Conservation (phyloP, 495 filamentous ascomycete species). For the Trichoderma parareesei region DNA sequence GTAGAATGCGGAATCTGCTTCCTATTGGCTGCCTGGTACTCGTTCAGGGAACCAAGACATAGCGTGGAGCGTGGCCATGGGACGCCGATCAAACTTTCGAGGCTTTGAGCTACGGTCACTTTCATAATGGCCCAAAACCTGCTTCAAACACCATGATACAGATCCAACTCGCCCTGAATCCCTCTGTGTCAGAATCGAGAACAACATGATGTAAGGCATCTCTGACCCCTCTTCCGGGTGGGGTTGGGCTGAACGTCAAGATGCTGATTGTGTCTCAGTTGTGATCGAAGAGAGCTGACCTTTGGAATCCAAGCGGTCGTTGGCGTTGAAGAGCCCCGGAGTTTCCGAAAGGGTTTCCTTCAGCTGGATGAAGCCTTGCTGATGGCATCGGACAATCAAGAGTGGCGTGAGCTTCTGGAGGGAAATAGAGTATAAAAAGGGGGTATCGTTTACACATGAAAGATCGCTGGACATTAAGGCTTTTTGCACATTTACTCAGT, state of each 20-base stretch:
- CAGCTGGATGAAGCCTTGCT: neutral
- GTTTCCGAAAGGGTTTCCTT: neutral
- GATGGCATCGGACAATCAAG: neutral
- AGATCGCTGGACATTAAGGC: neutral
- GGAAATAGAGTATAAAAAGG: neutral
- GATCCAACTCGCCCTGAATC: too few relatives aligned
- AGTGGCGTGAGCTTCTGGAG: too few relatives aligned
- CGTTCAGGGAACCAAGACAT: too few relatives aligned
- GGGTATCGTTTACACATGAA: neutral
- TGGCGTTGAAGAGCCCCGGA: neutral
- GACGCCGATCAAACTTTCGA: too few relatives aligned
- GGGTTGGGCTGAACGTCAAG: neutral
- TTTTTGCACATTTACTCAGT: slow-evolving; percentile 24
- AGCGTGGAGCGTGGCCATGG: too few relatives aligned
- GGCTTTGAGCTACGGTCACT: too few relatives aligned
- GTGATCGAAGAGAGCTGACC: neutral
- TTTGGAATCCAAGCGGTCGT: neutral
- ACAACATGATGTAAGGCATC: neutral
- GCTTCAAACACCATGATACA: too few relatives aligned
- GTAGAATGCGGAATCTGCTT: too few relatives aligned
- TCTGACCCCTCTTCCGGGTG: neutral
- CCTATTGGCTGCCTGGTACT: too few relatives aligned
- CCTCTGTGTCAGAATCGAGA: neutral
- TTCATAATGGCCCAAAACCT: too few relatives aligned
- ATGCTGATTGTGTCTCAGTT: neutral